Evolutionary conservation across 495 filamentous ascomycete genomes (phyloP).

Genomic region (Trichoderma asperelloides): DNA sequence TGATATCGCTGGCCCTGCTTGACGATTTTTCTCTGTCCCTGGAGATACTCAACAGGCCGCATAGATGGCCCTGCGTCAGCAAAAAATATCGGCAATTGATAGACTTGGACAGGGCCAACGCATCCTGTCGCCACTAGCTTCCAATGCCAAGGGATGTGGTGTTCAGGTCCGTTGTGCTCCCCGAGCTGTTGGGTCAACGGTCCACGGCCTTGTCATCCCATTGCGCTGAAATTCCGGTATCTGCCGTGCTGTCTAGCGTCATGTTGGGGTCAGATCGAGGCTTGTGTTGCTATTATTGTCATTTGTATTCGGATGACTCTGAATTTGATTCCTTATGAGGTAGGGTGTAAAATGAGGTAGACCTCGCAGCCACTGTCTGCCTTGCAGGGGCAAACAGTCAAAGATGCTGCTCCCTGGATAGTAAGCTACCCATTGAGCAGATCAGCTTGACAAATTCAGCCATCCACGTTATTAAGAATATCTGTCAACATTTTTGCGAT

Average conservation of each 20-base stretch:
- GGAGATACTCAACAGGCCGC: background rate
- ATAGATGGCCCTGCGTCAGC: too few species aligned
- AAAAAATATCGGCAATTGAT: background rate
- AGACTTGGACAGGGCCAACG: background rate
- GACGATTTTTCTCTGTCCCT: background rate
- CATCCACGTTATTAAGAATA: background rate
- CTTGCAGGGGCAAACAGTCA: background rate
- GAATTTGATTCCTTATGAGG: too few species aligned
- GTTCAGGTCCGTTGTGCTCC: background rate
- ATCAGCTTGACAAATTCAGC: background rate
- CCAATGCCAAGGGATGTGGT: background rate
- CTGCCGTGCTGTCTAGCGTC: background rate
- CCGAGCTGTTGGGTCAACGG: conserved; percentile 1
- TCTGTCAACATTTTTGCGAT: background rate
- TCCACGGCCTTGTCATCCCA: background rate
- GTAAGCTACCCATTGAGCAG: background rate
- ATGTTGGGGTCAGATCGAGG: background rate
- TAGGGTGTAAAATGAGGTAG: too few species aligned
- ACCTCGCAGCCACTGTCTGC: too few species aligned
- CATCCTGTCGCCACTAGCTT: background rate
- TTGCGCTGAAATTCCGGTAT: background rate
- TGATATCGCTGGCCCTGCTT: background rate
- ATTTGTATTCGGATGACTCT: background rate
- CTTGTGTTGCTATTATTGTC: conserved; percentile 2
- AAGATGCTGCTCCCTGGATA: background rate